Conservation (phyloP, 805 yeast species). For the Wickerhamomyces sydowiorum region DNA sequence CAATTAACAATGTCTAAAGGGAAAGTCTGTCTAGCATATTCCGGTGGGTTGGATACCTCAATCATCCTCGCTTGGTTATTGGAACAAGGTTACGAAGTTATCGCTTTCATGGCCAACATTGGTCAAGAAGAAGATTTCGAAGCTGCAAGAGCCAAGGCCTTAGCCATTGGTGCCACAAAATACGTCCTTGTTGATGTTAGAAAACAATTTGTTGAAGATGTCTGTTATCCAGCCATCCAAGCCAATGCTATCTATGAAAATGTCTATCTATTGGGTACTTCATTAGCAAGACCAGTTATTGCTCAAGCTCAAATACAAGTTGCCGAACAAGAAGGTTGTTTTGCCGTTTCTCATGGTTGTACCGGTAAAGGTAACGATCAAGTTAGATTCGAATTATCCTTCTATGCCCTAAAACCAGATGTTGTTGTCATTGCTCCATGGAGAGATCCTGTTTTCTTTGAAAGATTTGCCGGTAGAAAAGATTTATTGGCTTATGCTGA, state of each 20-base stretch:
- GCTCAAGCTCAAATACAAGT: conserved; percentile 97
- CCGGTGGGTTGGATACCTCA: conserved; percentile 98
- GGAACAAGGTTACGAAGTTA: conserved; percentile 96
- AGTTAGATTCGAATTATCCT: conserved; percentile 94
- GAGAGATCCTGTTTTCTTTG: conserved; percentile 94
- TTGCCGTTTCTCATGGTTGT: conserved; percentile 98
- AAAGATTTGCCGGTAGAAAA: conserved; percentile 96
- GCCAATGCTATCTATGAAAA: conserved; percentile 97
- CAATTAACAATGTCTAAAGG: conserved; percentile 76
- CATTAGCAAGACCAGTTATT: conserved; percentile 97
- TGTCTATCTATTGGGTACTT: conserved; percentile 93
- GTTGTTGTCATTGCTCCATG: conserved; percentile 97
- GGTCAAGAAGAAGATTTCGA: conserved; percentile 99
- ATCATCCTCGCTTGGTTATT: conserved; percentile 96
- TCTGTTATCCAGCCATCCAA: conserved; percentile 93
- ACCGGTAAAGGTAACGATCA: conserved; percentile 99
- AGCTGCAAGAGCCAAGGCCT: conserved; percentile 93
- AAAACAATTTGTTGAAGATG: conserved; percentile 88
- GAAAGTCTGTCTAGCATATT: conserved; percentile 97
- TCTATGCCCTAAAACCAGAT: conserved; percentile 97
- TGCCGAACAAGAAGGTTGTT: conserved; percentile 96
- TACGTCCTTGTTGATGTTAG: conserved; percentile 93
- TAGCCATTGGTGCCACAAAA: conserved; percentile 95
- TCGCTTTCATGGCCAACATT: conserved; percentile 96
- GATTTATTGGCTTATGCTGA: conserved; percentile 94